Percentiles rank a stretch among this genome's conserved stretches.
phyloP scores from a whole-genome alignment of 495 filamentous ascomycete genomes.

The Neurospora tetraspora region DNA sequence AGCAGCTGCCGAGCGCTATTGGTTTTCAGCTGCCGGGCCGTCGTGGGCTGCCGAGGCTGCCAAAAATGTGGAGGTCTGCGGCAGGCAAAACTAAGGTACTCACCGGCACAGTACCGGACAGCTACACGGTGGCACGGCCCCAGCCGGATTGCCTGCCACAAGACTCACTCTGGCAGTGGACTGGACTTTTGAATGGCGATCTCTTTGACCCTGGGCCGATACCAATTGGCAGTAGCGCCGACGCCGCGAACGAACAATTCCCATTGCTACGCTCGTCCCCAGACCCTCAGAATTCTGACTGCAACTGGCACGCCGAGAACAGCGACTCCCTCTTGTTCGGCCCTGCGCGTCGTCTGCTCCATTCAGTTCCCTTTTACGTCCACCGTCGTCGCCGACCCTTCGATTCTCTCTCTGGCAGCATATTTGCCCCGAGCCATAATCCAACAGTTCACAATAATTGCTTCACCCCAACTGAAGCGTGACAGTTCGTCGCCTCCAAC shows the following conservation, averaged over 20 bases:
- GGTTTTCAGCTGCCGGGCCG: background rate
- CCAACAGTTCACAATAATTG: background rate
- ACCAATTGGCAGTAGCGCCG: background rate
- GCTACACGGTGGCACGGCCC: background rate
- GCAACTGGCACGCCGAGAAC: background rate
- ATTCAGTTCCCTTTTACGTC: background rate
- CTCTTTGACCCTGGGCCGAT: background rate
- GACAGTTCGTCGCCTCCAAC: background rate
- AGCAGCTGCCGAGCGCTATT: background rate
- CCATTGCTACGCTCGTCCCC: background rate
- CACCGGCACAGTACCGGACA: background rate
- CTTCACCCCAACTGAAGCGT: background rate
- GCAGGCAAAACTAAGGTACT: background rate
- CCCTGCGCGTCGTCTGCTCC: background rate
- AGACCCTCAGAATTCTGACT: background rate
- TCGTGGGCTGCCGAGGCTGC: background rate
- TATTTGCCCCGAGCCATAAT: background rate
- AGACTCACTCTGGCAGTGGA: background rate
- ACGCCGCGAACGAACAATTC: background rate
- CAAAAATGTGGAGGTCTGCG: background rate
- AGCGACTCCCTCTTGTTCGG: background rate
- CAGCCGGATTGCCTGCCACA: background rate
- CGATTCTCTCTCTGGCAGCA: background rate
- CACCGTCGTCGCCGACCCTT: background rate
- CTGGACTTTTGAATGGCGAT: background rate